Base-by-base conservation (phyloP, 2,329 filamentous ascomycete genomes). In the Rutstroemia sp. region DNA sequence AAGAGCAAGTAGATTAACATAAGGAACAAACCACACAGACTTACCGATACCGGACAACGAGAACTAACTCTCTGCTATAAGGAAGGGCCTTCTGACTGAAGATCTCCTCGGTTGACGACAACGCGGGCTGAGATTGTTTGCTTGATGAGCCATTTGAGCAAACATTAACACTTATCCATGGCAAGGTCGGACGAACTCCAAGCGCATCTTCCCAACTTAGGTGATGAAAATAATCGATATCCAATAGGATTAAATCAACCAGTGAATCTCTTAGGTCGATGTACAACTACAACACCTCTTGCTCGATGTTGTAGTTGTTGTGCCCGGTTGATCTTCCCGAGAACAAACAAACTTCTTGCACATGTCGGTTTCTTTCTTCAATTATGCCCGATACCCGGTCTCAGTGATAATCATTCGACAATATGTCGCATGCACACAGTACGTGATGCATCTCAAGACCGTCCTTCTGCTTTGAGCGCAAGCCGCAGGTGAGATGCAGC, bases 41-140 rank as follows among this genome's bases (percentile, higher is more conserved):
- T 38, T 48, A 10, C 51, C 51, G 51, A 27, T 54, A 48, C 51
- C 42, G 51, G 51, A 39, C 38, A 12, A 38, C 30, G 16, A 54
- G n/a, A 38, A 5, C 27, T 12, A 25, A 39, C 42, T 48, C 8
- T 14, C 21, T 25, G 14, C 25, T 39, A 47, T 54, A 42, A 54
- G 42, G 48, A 54, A 30, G 39, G 23, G 38, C 34, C 42, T 54
- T 48, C 30, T 48, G 51, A 39, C 30, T 25, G 38, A 6, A 16
- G 17, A 39, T n/a, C 1, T 19, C 46, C 23, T 5, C 16, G 19
- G n/a, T 9, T 9, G 30, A 48, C 34, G 16, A 48, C 30, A 38
- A 21, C 38, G 16, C 17, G 17, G 42, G 42, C 30, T 38, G 46
- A 25, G 19, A n/a, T 27, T 53, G 42, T 53, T 53, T 48, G 51